Evolutionary conservation across 768 basidiomycete genomes (phyloP), one percentile per base, ranked within the genome.

Genomic region (Leccinum variicolor): DNA sequence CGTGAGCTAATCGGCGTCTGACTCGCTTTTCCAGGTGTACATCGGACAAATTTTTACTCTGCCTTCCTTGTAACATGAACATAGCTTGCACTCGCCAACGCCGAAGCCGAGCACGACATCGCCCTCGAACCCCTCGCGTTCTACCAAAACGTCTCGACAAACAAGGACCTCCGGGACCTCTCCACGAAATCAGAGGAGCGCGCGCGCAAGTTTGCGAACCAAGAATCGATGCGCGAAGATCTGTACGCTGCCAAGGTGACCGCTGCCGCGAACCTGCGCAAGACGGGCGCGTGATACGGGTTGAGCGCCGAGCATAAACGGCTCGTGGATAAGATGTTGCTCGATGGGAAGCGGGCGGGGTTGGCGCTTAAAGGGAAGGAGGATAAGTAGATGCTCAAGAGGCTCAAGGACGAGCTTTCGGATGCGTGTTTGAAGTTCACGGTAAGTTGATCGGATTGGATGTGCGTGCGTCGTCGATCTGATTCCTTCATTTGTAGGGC

Each of bases 211-310:
- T 92, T 83, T 64, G 75, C 74, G 34, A 87, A 92, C 53, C 89
- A 92, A 66, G 76, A 82, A 1, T 85, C 84, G 7, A 92, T 92
- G 87, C 83, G 91, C 13, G 67, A 87, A 47, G 92, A 94, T 66
- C 81, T 23, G 36, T 93, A 81, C 77, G 73, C 81, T 34, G 86
- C 23, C 23, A 23, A 23, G 23, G 23, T 23, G 23, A 23, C 23
- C 5, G 90, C 90, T 0, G 79, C 89, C 69, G 79, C 83, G 73
- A 87, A 90, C 65, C 73, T 90, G 63, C 82, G 82, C 64, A 75
- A 75, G 52, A 81, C 85, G 7, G 85, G 83, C 11, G 70, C 78
- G 61, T 85, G 79, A 80, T 81, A 83, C 43, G 79, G 78, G 54
- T 76, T 94, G 3, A 79, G 76, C 21, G 58, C 79, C 1, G 92